Percentiles rank a stretch among this genome's conserved stretches.
These are phyloP conservation scores for Omphalotus guepiniiformis DNA, from an alignment of 768 basidiomycete species.

Conservation along the genomic window DNA sequence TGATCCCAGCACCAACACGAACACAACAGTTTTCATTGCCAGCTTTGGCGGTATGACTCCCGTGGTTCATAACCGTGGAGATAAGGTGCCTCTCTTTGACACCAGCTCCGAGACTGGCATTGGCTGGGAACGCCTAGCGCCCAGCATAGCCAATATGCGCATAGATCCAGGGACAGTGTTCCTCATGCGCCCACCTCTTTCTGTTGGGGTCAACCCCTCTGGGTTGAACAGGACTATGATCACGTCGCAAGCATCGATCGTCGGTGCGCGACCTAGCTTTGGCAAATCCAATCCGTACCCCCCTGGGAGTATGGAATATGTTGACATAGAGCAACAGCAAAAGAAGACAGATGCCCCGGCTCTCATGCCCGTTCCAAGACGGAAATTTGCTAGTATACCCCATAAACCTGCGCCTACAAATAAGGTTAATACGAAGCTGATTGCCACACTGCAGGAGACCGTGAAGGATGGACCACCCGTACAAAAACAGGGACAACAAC, in stretches of 20 bases:
- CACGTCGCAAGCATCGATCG: not conserved
- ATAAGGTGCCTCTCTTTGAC: conserved; percentile 3
- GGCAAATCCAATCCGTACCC: conserved; percentile 1
- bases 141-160: conserved; percentile 3
- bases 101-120: not conserved
- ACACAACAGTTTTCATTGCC: conserved; percentile 23
- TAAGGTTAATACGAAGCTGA: too few relatives aligned
- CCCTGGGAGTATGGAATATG: conserved; percentile 7
- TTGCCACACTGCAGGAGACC: too few relatives aligned
- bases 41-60: conserved; percentile 44
- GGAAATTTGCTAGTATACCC: not conserved
- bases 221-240: not conserved
- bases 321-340: too few relatives aligned
- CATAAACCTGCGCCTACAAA: not conserved
- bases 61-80: not conserved
- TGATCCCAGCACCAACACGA: not conserved
- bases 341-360: too few relatives aligned
- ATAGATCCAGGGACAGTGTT: conserved; percentile 1
- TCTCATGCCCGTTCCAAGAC: not conserved
- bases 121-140: not conserved
- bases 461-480: too few relatives aligned
- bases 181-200: not conserved
- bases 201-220: not conserved
- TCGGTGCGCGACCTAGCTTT: not conserved
- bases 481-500: too few relatives aligned